Evolutionary conservation across 768 basidiomycete genomes (phyloP).

Genomic region (Tephrocybe sp.): DNA sequence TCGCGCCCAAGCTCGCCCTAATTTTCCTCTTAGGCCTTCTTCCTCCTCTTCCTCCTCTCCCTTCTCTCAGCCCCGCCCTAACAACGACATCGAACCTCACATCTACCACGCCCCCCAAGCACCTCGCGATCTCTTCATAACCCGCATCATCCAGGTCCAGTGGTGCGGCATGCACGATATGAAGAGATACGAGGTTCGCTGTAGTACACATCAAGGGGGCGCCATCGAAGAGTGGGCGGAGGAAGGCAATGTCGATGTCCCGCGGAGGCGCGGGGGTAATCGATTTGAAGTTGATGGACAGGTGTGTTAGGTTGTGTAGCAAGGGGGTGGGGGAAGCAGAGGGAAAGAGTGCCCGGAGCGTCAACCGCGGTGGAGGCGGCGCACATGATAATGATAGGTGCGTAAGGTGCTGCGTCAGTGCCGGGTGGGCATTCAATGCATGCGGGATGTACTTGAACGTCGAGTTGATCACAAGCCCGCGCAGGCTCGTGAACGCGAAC

Average conservation of each 20-base stretch:
- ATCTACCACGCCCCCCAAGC: neutral
- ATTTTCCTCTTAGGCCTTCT: too few relatives aligned
- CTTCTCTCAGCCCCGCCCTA: too few relatives aligned
- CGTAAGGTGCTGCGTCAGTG: conserved; percentile 1
- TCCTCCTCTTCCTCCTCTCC: too few relatives aligned
- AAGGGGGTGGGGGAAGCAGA: neutral
- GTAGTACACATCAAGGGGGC: neutral
- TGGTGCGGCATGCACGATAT: neutral
- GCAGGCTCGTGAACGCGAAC: conserved; percentile 1
- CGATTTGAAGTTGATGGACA: conserved; percentile 1
- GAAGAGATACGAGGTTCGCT: neutral
- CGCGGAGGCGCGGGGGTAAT: neutral
- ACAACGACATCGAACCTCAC: neutral
- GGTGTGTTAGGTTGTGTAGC: neutral
- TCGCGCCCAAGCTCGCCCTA: too few relatives aligned
- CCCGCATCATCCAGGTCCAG: conserved; percentile 1
- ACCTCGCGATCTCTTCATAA: conserved; percentile 4
- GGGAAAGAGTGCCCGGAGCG: neutral
- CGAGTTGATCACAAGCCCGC: neutral
- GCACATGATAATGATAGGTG: neutral
- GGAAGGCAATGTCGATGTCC: neutral
- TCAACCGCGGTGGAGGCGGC: neutral
- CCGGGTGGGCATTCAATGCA: neutral
- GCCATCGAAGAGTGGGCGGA: neutral
- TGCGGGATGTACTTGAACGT: neutral